These are phyloP conservation scores for Entomortierella lignicola DNA, from an alignment of 192 early-diverging fungal genomes.

Conservation along the genomic window DNA sequence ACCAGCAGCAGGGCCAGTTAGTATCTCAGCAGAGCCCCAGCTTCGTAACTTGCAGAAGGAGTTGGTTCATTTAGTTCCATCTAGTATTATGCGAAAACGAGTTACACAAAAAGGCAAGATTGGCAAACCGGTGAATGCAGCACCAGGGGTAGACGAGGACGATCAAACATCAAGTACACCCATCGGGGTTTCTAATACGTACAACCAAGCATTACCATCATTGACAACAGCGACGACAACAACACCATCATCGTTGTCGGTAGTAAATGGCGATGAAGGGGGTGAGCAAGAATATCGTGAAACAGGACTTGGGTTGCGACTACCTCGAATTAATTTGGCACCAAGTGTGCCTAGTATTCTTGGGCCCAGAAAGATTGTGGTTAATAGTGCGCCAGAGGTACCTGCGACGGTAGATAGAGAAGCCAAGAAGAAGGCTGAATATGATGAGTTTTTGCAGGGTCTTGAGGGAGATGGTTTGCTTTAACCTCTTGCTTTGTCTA, in stretches of 20 bases:
- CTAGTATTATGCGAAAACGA: constrained; percentile 47
- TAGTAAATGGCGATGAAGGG: background rate
- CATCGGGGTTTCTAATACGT: background rate
- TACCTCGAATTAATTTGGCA: constrained; percentile 35
- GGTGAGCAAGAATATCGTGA: constrained; percentile 15
- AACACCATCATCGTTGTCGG: background rate
- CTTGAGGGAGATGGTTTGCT: constrained; percentile 46
- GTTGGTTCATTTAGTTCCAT: constrained; percentile 41
- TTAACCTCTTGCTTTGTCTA: constrained; percentile 5
- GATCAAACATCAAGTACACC: constrained; percentile 2
- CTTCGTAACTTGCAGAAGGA: constrained; percentile 52
- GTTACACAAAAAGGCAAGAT: constrained; percentile 53
- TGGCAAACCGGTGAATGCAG: constrained; percentile 48
- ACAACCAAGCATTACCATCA: background rate
- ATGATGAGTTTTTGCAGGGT: constrained; percentile 42
- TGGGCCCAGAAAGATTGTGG: constrained; percentile 23
- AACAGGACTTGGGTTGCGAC: constrained; percentile 32
- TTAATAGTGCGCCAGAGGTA: constrained; percentile 48
- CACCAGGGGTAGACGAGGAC: constrained; percentile 44
- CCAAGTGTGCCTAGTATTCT: constrained; percentile 26
- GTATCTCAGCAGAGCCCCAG: constrained; percentile 50
- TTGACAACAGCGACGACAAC: background rate
- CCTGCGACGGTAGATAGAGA: constrained; percentile 25
- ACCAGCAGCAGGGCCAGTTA: constrained; percentile 27
- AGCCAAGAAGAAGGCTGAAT: constrained; percentile 49